Percentiles rank a stretch among this genome's conserved stretches.
Conservation (phyloP, 768 basidiomycete genomes). For the Lepiota subincarnata region DNA sequence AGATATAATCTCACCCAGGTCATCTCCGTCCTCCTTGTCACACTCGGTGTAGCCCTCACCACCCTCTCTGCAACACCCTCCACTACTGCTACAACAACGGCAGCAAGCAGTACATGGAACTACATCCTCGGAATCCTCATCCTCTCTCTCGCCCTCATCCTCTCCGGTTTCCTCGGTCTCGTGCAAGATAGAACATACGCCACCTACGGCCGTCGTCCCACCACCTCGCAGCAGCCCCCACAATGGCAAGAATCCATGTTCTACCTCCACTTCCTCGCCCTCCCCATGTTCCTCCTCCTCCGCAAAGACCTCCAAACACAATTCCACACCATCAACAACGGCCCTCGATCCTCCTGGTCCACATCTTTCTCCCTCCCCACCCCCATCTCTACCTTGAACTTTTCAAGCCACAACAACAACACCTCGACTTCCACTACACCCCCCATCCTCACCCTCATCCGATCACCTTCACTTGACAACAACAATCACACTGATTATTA, state of each 20-base stretch:
- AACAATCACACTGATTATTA: slow-evolving; percentile 19
- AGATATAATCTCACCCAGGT: slow-evolving; percentile 45
- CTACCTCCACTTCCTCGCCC: slow-evolving; percentile 78
- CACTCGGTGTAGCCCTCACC: slow-evolving; percentile 71
- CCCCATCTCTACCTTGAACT: slow-evolving; percentile 13
- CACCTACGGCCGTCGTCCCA: slow-evolving; percentile 26
- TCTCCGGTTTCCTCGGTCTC: slow-evolving; percentile 80
- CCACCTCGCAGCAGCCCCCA: slow-evolving; percentile 8
- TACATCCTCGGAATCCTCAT: slow-evolving; percentile 74
- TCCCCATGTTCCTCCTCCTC: slow-evolving; percentile 72
- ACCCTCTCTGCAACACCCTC: slow-evolving; percentile 70
- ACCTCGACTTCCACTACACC: slow-evolving; percentile 18
- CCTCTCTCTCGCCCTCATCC: slow-evolving; percentile 69
- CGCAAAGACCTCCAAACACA: slow-evolving; percentile 48
- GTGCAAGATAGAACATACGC: slow-evolving; percentile 79
- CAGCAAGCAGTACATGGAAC: slow-evolving; percentile 24
- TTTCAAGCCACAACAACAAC: background rate
- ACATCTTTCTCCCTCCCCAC: slow-evolving; percentile 21
- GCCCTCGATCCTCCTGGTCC: slow-evolving; percentile 36
- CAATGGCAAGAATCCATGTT: slow-evolving; percentile 90
- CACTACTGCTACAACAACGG: slow-evolving; percentile 9
- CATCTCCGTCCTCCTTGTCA: slow-evolving; percentile 75
- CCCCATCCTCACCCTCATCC: slow-evolving; percentile 26
- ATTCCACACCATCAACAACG: slow-evolving; percentile 35
- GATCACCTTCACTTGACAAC: slow-evolving; percentile 17